These are phyloP conservation scores for Cystobasidiaceae sp. DNA, from an alignment of 1,284 basidiomycete genomes.

Conservation along the genomic window DNA sequence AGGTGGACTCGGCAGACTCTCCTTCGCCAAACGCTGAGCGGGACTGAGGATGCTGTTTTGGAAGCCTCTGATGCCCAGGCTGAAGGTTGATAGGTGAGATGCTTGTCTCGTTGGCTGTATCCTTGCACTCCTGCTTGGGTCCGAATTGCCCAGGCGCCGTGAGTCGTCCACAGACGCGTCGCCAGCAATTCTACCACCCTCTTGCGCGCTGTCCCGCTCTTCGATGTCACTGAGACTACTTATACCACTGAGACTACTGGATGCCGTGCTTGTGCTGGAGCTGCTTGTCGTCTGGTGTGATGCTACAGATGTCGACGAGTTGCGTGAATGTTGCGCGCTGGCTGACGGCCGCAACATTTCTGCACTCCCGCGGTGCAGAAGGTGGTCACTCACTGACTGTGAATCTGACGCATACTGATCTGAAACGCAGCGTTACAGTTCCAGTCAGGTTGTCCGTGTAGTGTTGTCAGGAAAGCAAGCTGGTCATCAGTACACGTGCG, in stretches of 20 bases:
- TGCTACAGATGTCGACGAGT: not conserved
- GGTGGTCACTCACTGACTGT: not conserved
- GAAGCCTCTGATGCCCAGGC: constrained; percentile 18
- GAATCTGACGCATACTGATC: too few relatives aligned
- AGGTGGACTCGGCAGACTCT: constrained; percentile 25
- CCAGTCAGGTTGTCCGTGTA: too few relatives aligned
- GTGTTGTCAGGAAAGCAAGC: too few relatives aligned
- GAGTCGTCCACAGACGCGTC: too few relatives aligned
- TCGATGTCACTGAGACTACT: constrained; percentile 9
- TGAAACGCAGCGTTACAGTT: too few relatives aligned
- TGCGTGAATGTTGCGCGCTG: not conserved
- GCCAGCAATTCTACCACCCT: too few relatives aligned
- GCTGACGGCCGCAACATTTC: not conserved
- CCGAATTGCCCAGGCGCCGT: too few relatives aligned
- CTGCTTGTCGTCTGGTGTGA: constrained; percentile 3
- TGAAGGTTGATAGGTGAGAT: constrained; percentile 3
- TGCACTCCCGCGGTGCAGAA: too few relatives aligned
- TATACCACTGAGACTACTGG: constrained; percentile 10
- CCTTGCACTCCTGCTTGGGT: not conserved
- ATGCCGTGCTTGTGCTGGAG: not conserved
- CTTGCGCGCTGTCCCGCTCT: too few relatives aligned
- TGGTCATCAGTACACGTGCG: too few relatives aligned
- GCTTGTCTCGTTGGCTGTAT: not conserved
- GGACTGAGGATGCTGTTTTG: constrained; percentile 13
- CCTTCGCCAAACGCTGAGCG: constrained; percentile 24